phyloP scores from a whole-genome alignment of 768 basidiomycete genomes.

The Lentinula aciculospora region DNA sequence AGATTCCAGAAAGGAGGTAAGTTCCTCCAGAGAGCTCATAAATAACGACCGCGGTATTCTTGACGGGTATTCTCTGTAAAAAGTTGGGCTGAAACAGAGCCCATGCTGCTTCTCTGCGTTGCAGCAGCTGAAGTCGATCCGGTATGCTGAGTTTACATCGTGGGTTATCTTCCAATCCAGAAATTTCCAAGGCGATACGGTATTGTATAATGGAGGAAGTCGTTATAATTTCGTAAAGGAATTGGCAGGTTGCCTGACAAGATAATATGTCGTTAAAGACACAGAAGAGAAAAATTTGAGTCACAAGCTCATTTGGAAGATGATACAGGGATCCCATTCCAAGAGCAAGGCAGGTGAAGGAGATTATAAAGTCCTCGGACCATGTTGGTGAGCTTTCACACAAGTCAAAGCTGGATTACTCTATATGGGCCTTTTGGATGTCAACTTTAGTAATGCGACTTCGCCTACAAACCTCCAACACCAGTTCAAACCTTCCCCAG shows the following conservation, averaged over 20 bases:
- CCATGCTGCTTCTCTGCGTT: constrained; percentile 1
- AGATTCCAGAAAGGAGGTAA: constrained; percentile 3
- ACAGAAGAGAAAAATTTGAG: neutral
- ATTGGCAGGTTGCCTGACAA: neutral
- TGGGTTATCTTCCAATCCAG: constrained; percentile 6
- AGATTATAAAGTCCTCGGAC: neutral
- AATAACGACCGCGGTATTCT: constrained; percentile 3
- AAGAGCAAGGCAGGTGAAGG: neutral
- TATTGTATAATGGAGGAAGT: neutral
- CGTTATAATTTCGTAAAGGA: neutral
- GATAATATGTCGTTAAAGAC: neutral
- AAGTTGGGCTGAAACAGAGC: constrained; percentile 1
- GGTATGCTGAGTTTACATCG: neutral
- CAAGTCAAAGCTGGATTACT: neutral
- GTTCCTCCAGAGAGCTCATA: constrained; percentile 6
- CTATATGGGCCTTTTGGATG: neutral
- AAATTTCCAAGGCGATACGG: neutral
- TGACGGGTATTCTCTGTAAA: neutral
- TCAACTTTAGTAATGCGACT: neutral
- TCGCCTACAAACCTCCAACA: constrained; percentile 5
- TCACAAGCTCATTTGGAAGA: constrained; percentile 5
- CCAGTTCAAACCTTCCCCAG: neutral
- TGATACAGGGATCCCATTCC: neutral
- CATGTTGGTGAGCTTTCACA: neutral
- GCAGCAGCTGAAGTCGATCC: neutral